Percentiles rank a stretch among this genome's conserved stretches.
These are phyloP conservation scores for Microstegium vimineum DNA, from an alignment of 176 grass and related monocot genomes.

Conservation along the genomic window DNA sequence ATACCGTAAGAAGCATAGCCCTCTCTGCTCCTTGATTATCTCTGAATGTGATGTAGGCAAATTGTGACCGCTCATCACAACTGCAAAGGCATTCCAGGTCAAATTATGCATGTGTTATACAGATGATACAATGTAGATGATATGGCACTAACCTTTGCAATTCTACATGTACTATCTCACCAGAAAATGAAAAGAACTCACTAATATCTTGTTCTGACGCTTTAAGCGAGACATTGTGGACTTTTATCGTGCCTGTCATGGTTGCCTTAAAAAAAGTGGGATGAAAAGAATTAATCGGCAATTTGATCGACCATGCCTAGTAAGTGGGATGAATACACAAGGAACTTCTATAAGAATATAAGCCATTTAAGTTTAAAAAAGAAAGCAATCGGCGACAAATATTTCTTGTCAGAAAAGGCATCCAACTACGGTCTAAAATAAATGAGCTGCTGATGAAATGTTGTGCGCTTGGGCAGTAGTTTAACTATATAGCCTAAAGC, in stretches of 20 bases:
- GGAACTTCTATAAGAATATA: not conserved
- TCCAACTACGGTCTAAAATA: not conserved
- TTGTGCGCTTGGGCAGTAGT: not conserved
- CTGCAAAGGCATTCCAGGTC: conserved; percentile 36
- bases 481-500: not conserved
- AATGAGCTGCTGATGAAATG: not conserved
- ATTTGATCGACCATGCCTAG: not conserved
- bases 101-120: conserved; percentile 7
- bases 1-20: conserved; percentile 91
- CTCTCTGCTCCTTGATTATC: conserved; percentile 62
- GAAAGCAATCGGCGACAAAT: not conserved
- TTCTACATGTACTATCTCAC: conserved; percentile 60
- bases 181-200: conserved; percentile 78
- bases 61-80: conserved; percentile 60
- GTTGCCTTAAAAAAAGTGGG: conserved; percentile 30
- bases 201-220: conserved; percentile 59
- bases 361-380: not conserved
- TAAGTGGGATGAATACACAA: not conserved
- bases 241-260: conserved; percentile 58
- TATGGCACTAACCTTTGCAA: conserved; percentile 52
- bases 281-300: not conserved
- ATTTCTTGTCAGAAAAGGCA: not conserved
- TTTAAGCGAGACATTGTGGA: conserved; percentile 69
- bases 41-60: conserved; percentile 80
- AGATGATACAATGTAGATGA: conserved; percentile 1